A percentile compares a stretch with the other conserved stretches of the same genome.
Conservation (phyloP, 2,329 filamentous ascomycete genomes). For the Verticillium tricorpus region DNA sequence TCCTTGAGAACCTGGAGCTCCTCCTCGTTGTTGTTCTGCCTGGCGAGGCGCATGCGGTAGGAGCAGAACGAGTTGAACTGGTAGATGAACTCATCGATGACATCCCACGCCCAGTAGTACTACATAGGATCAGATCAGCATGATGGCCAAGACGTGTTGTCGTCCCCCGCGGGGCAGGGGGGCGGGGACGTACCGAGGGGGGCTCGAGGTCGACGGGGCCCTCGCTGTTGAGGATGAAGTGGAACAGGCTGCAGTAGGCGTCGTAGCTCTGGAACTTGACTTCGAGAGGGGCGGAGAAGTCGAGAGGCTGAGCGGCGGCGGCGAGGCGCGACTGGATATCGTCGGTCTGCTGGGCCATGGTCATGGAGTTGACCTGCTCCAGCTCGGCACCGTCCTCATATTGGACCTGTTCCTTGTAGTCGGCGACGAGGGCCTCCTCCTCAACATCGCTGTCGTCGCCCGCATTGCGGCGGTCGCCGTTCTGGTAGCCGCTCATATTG, state of each 20-base stretch:
- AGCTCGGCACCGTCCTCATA: slow-evolving; percentile 79
- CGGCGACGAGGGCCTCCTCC: slow-evolving; percentile 91
- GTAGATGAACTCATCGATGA: slow-evolving; percentile 99
- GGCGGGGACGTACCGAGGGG: slow-evolving; percentile 69
- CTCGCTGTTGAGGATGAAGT: slow-evolving; percentile 98
- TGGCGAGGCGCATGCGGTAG: slow-evolving; percentile 87
- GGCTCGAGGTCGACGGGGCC: slow-evolving; percentile 97
- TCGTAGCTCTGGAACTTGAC: slow-evolving; percentile 99
- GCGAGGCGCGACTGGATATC: slow-evolving; percentile 91
- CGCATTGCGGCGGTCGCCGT: slow-evolving; percentile 55
- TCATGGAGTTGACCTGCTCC: slow-evolving; percentile 67
- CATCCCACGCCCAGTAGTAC: slow-evolving; percentile 99
- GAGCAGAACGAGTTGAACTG: slow-evolving; percentile 99
- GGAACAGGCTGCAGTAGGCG: slow-evolving; percentile 98
- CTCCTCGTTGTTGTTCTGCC: slow-evolving; percentile 80
- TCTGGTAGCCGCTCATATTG: slow-evolving; percentile 58
- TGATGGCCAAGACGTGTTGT: slow-evolving; percentile 9
- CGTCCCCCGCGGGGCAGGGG: background rate
- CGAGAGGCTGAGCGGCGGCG: slow-evolving; percentile 88
- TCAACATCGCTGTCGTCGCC: slow-evolving; percentile 90
- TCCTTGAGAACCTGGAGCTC: slow-evolving; percentile 88
- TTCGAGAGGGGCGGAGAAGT: slow-evolving; percentile 93
- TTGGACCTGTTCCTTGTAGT: slow-evolving; percentile 94
- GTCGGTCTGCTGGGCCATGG: slow-evolving; percentile 70
- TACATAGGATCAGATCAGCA: slow-evolving; percentile 32